Evolutionary conservation across 163 green algal genomes (phyloP), one percentile per base, ranked within the genome.

Genomic region (Scenedesmus sp.): DNA sequence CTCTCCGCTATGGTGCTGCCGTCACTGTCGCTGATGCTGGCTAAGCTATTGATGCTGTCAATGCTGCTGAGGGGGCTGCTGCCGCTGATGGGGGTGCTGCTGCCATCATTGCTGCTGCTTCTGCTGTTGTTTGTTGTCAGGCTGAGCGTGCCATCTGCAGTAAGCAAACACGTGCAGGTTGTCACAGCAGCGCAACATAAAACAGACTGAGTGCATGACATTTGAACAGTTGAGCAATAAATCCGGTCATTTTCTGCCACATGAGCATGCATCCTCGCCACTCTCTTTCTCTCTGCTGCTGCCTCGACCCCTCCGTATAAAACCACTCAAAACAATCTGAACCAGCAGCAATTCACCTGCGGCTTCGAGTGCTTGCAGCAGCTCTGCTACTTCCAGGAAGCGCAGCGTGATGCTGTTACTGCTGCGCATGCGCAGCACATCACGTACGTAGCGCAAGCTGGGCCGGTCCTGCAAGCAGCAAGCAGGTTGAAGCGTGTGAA

Each of bases 391-490:
- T 26, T 4, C 46, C 34, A 57, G 3, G 77, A 95, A 82, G 16
- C 83, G 59, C 77, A 95, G 85, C 12, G 55, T 76, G 55, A 94
- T 94, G 10, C 77, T 90, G 12, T 83, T 26, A 0, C 88, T 57
- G 55, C 77, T 87, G 9, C 93, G 79, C 93, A 95, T 94, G 3
- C 84, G 54, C 16, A 95, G 56, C 34, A 93, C 90, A 20, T 95
- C 88, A n/a, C 92, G 92, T 12, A 94, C 88, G 86, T 93, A 93
- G 1, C 86, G 81, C 73, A 95, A 54, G 92, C 90, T 94, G 20
- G 89, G 89, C 2, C 89, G 64, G 82, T 92, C 79, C 81, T 88
- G 81, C 1, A 34, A 6, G 70, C 46, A 67, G 13, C 34, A 86
- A 46, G 34, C 34, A 46, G 34, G 34, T 46, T 46, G 34, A 46